phyloP scores from a whole-genome alignment of 2,329 filamentous ascomycete genomes.

The Kalaharituber pfeilii region DNA sequence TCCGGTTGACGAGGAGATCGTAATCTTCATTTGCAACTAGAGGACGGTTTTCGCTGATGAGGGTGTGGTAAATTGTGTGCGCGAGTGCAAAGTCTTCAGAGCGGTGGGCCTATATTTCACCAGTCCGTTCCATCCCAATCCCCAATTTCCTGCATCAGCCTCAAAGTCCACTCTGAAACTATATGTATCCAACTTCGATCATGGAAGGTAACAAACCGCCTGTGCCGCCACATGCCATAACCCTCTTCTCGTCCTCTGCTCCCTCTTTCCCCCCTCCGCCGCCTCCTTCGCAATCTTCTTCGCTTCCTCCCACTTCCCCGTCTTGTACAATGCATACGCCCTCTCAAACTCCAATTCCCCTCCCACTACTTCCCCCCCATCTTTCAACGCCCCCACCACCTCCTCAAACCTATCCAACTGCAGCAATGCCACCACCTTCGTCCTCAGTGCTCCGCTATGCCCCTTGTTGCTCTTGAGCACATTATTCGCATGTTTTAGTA shows the following conservation, averaged over 20 bases:
- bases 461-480: conserved; percentile 44
- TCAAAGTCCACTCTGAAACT: neutral
- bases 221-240: conserved; percentile 37
- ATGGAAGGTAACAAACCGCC: conserved; percentile 26
- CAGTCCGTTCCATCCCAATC: no score
- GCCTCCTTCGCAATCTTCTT: conserved; percentile 30
- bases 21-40: conserved; percentile 44
- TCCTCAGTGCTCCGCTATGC: conserved; percentile 46
- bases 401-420: conserved; percentile 72
- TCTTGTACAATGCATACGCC: conserved; percentile 71
- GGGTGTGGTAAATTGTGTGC: conserved; percentile 40
- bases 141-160: neutral
- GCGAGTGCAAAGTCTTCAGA: conserved; percentile 55
- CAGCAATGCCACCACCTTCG: conserved; percentile 55
- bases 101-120: conserved; percentile 41
- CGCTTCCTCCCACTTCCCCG: conserved; percentile 49
- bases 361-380: conserved; percentile 33
- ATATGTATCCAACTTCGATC: neutral
- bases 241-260: conserved; percentile 26
- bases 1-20: conserved; percentile 59
- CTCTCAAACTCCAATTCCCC: conserved; percentile 51
- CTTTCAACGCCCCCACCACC: conserved; percentile 38
- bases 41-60: neutral
- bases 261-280: conserved; percentile 17
- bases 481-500: conserved; percentile 46